A percentile compares a stretch with the other conserved stretches of the same genome.
Conservation (phyloP, 1,139 yeast species). For the Geotrichum bryndzae region DNA sequence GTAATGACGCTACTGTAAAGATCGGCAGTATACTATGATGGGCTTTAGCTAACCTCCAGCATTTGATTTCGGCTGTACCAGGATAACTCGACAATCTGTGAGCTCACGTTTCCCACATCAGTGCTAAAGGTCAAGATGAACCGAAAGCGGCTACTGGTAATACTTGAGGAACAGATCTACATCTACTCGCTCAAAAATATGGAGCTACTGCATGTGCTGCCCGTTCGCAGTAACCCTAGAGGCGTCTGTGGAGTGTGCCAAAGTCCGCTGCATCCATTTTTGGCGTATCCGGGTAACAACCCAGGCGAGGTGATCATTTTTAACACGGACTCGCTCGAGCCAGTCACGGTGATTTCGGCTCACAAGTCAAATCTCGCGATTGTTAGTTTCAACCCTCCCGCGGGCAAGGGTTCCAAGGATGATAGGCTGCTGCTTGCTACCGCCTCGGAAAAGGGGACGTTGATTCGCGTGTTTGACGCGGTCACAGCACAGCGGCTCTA, state of each 20-base stretch:
- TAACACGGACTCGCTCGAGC: slow-evolving; percentile 70
- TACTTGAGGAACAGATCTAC: slow-evolving; percentile 78
- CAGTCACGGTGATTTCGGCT: slow-evolving; percentile 85
- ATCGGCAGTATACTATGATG: no score
- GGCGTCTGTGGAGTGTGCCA: slow-evolving; percentile 60
- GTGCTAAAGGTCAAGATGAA: slow-evolving; percentile 75
- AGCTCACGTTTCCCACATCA: slow-evolving; percentile 80
- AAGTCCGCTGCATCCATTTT: slow-evolving; percentile 52
- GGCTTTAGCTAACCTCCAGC: no score
- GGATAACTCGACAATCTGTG: slow-evolving; percentile 63
- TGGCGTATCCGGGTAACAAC: slow-evolving; percentile 63
- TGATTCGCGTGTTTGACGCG: slow-evolving; percentile 76
- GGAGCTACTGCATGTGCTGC: slow-evolving; percentile 83
- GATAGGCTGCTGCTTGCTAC: slow-evolving; percentile 86
- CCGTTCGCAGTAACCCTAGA: slow-evolving; percentile 61
- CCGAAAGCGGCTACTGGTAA: slow-evolving; percentile 63
- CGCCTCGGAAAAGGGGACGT: slow-evolving; percentile 93
- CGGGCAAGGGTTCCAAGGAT: slow-evolving; percentile 22
- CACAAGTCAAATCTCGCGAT: slow-evolving; percentile 84
- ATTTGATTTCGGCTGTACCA: background rate
- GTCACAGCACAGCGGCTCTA: slow-evolving; percentile 74
- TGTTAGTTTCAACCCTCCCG: slow-evolving; percentile 50
- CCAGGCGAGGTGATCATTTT: slow-evolving; percentile 91
- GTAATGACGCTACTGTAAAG: no score
- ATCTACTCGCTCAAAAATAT: slow-evolving; percentile 83